phyloP scores from a whole-genome alignment of 2,329 filamentous ascomycete genomes.

The Aspergillus spinulosporus region DNA sequence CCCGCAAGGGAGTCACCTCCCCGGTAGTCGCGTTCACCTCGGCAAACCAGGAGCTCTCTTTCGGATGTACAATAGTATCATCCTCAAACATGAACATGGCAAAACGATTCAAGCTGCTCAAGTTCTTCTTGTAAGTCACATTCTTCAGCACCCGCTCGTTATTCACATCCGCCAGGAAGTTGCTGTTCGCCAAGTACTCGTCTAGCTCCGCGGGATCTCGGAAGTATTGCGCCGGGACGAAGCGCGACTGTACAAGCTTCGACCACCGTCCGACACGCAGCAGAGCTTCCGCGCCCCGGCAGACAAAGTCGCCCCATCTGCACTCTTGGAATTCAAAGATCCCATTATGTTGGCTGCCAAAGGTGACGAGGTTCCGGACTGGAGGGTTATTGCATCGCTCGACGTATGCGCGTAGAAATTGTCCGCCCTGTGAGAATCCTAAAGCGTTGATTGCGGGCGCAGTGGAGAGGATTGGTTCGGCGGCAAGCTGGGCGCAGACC shows the following conservation, averaged over 20 bases:
- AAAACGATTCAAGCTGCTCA: constrained; percentile 71
- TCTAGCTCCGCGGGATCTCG: constrained; percentile 69
- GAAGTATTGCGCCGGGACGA: constrained; percentile 96
- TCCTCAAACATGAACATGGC: constrained; percentile 89
- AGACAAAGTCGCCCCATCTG: constrained; percentile 70
- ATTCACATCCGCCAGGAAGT: constrained; percentile 93
- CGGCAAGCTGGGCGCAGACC: constrained; percentile 75
- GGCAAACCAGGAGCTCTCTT: constrained; percentile 86
- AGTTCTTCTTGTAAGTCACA: constrained; percentile 66
- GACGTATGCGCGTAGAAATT: constrained; percentile 89
- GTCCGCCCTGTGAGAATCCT: constrained; percentile 92
- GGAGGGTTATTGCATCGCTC: constrained; percentile 79
- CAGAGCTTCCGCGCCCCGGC: constrained; percentile 74
- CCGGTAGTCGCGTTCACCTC: constrained; percentile 71
- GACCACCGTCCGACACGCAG: constrained; percentile 81
- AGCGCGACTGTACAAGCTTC: constrained; percentile 69
- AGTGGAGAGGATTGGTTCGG: constrained; percentile 75
- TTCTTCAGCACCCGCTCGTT: constrained; percentile 83
- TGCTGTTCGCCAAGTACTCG: constrained; percentile 74
- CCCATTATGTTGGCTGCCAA: constrained; percentile 89
- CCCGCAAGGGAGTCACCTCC: constrained; percentile 65
- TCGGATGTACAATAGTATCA: constrained; percentile 82
- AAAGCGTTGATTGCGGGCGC: constrained; percentile 85
- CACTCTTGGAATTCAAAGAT: constrained; percentile 82
- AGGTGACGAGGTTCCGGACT: constrained; percentile 78